Conservation (phyloP, 352 stramenopile species). For the Phytophthora idaei region DNA sequence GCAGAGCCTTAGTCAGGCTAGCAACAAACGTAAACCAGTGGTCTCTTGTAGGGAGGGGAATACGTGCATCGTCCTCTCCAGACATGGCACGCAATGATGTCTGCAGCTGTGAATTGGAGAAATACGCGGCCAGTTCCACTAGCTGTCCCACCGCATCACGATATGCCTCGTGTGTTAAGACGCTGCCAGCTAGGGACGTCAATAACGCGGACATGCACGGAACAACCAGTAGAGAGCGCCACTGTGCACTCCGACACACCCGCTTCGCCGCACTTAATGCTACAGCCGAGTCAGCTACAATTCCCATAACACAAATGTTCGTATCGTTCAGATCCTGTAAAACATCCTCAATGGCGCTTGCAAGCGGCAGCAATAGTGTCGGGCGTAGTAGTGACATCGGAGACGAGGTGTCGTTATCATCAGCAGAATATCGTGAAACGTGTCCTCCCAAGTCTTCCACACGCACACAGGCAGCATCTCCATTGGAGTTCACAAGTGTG, state of each 20-base stretch:
- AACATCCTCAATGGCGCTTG: constrained; percentile 62
- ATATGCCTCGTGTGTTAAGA: constrained; percentile 65
- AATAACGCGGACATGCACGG: constrained; percentile 68
- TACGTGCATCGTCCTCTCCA: constrained; percentile 45
- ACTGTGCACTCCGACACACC: constrained; percentile 47
- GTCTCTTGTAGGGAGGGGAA: constrained; percentile 59
- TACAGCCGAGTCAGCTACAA: constrained; percentile 73
- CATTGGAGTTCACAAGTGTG: constrained; percentile 80
- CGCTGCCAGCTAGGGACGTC: constrained; percentile 53
- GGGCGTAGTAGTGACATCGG: constrained; percentile 21
- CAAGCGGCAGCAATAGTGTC: constrained; percentile 23
- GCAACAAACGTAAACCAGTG: constrained; percentile 73
- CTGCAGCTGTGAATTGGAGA: constrained; percentile 58
- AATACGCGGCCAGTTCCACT: constrained; percentile 69
- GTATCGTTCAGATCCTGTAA: constrained; percentile 52
- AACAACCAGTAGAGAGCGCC: constrained; percentile 63
- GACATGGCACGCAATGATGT: constrained; percentile 40
- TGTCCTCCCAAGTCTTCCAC: constrained; percentile 59
- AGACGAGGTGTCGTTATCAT: constrained; percentile 11
- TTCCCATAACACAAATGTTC: constrained; percentile 74
- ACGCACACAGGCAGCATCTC: constrained; percentile 68
- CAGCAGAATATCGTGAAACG: constrained; percentile 29
- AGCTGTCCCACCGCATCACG: constrained; percentile 54
- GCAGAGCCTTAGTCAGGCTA: constrained; percentile 52
- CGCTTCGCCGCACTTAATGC: constrained; percentile 58